Base-by-base conservation (phyloP, 257 asterid genomes). In the Nicotiana obtusifolia region DNA sequence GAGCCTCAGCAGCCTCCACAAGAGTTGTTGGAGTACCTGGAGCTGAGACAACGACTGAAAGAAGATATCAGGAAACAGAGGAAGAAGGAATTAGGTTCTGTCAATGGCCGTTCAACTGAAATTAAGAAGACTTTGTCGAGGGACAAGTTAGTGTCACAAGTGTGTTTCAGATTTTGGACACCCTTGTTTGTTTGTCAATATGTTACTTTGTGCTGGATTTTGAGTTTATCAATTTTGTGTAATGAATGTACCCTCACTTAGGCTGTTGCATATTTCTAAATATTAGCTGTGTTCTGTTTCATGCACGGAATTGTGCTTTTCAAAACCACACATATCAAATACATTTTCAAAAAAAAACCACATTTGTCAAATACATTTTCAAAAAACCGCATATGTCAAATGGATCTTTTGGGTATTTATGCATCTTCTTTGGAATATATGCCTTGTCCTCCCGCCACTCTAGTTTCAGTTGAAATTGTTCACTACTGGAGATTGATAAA, bases 1-100 rank as follows among this genome's bases (percentile, higher is more conserved):
- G 95, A 87, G 86, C 82, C 81, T 81, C 91, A 84, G 67, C 87
- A 86, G 85, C 96, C 96, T 59, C 86, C 95, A 52, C 88, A 87
- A 85, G 99, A 92, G 84, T 91, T 85, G 84, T 82, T 89, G 92
- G 93, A 92, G 64, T 95, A 91, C 84, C 91, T 95, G 66, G 91
- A 83, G 79, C 82, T 90, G 80, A 90, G 98, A 89, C 92, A 91
- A 82, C 87, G 81, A 19, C 57, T 94, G 69, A 95, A 95, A 84
- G 97, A 94, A 56, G 66, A 82, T 0, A 71, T 88, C 73, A 89
- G 94, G 80, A 90, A 88, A 89, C 73, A 89, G 92, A 88, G 88
- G 91, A 94, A 87, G 87, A 90, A 94, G 80, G 95, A 92, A 54
- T 44, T 61, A 33, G 97, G 97, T 59, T 77, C 91, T 76, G 89